phyloP scores from a whole-genome alignment of 495 filamentous ascomycete species.

The Chlorociboria aeruginascens region DNA sequence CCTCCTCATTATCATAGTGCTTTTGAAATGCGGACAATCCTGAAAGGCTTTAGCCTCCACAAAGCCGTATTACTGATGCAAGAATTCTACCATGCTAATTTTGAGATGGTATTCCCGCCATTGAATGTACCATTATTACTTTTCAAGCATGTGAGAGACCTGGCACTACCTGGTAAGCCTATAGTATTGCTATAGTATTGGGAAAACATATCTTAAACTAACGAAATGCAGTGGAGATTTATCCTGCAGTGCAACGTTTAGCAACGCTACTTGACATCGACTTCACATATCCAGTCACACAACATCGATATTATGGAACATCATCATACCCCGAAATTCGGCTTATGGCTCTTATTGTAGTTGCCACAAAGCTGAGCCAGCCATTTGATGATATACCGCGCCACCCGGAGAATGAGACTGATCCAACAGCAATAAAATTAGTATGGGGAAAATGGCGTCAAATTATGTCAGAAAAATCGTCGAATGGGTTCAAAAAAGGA shows the following conservation, averaged over 20 bases:
- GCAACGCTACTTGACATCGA: slow-evolving; percentile 40
- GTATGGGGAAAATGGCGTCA: slow-evolving; percentile 64
- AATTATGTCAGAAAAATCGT: slow-evolving; percentile 30
- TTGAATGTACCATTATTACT: slow-evolving; percentile 57
- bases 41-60: slow-evolving; percentile 48
- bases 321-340: slow-evolving; percentile 54
- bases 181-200: background rate
- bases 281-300: slow-evolving; percentile 40
- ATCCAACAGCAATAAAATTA: slow-evolving; percentile 49
- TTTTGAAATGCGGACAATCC: slow-evolving; percentile 43
- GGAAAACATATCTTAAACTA: background rate
- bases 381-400: slow-evolving; percentile 56
- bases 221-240: slow-evolving; percentile 44
- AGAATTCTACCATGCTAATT: slow-evolving; percentile 51
- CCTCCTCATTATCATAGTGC: slow-evolving; percentile 44
- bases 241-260: slow-evolving; percentile 47
- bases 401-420: slow-evolving; percentile 39
- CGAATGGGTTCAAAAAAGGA: slow-evolving; percentile 25
- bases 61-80: slow-evolving; percentile 44
- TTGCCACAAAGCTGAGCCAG: slow-evolving; percentile 67
- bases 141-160: slow-evolving; percentile 55
- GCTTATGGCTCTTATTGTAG: slow-evolving; percentile 57
- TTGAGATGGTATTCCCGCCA: slow-evolving; percentile 57
- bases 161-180: slow-evolving; percentile 64
- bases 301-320: slow-evolving; percentile 18